Evolutionary conservation across 805 yeast species (phyloP).

Genomic region (Nakazawaea peltata): DNA sequence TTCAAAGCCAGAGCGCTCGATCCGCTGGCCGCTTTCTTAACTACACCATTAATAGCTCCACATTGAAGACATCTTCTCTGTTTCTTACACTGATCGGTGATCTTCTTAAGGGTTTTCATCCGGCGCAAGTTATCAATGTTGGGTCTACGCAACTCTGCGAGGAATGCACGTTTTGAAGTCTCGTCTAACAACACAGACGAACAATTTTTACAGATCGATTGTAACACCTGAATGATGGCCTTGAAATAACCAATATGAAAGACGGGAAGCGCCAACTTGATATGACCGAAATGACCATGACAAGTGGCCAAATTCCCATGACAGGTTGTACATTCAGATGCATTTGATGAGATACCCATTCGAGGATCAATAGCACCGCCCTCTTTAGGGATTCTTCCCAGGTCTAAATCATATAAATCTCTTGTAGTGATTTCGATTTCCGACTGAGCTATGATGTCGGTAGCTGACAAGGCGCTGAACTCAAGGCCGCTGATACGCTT

Average conservation of each 20-base stretch:
- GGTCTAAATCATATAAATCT: constrained; percentile 85
- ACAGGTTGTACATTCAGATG: constrained; percentile 85
- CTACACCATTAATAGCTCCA: constrained; percentile 90
- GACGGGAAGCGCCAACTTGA: constrained; percentile 88
- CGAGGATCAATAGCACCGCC: constrained; percentile 86
- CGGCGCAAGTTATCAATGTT: constrained; percentile 85
- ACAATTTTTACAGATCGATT: constrained; percentile 87
- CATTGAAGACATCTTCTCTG: constrained; percentile 87
- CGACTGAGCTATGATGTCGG: constrained; percentile 86
- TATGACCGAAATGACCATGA: constrained; percentile 98
- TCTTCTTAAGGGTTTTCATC: constrained; percentile 77
- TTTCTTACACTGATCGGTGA: constrained; percentile 89
- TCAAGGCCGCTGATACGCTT: constrained; percentile 85
- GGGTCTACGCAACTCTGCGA: constrained; percentile 78
- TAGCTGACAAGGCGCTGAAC: constrained; percentile 88
- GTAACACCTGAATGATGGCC: constrained; percentile 79
- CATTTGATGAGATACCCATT: constrained; percentile 91
- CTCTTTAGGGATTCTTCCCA: constrained; percentile 73
- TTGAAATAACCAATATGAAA: constrained; percentile 97
- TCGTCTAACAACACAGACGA: constrained; percentile 72
- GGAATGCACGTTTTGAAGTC: constrained; percentile 55
- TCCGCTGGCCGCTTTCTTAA: constrained; percentile 89
- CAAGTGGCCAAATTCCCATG: constrained; percentile 88
- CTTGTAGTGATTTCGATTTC: constrained; percentile 91
- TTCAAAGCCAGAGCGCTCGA: constrained; percentile 90